A percentile compares a stretch with the other conserved stretches of the same genome.
phyloP scores from a whole-genome alignment of 1,284 basidiomycete species.

The Nidula niveotomentosa region DNA sequence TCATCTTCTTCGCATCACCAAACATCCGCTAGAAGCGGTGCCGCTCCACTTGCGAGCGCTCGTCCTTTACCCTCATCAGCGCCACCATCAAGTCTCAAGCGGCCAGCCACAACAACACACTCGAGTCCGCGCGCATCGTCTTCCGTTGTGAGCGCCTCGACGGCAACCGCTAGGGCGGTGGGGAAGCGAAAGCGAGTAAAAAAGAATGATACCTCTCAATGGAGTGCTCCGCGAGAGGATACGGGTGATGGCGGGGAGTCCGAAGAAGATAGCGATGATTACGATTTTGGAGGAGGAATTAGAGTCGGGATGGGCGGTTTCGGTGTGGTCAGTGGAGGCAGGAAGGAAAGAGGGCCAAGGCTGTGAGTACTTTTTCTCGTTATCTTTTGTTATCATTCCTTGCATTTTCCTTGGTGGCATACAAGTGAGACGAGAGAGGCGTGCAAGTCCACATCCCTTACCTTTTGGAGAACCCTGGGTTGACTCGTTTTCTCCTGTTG shows the following conservation, averaged over 20 bases:
- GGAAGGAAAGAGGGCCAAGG: constrained; percentile 22
- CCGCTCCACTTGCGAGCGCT: neutral
- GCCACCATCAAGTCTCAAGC: neutral
- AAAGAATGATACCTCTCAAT: constrained; percentile 16
- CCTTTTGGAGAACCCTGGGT: too few relatives aligned
- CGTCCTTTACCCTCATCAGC: neutral
- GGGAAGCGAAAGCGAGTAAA: constrained; percentile 33
- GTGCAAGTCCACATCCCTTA: too few relatives aligned
- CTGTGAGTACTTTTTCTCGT: constrained; percentile 27
- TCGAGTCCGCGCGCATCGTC: neutral
- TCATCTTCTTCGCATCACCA: neutral
- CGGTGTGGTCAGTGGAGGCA: constrained; percentile 27
- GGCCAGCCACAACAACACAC: neutral
- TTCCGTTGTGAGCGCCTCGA: neutral
- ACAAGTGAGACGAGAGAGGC: too few relatives aligned
- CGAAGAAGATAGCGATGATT: constrained; percentile 28
- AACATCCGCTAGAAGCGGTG: neutral
- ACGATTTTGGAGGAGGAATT: constrained; percentile 28
- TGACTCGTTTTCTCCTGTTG: too few relatives aligned
- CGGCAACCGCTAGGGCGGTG: constrained; percentile 11
- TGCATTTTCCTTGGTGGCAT: neutral
- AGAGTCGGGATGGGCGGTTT: constrained; percentile 38
- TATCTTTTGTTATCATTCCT: constrained; percentile 1
- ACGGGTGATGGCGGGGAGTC: constrained; percentile 14
- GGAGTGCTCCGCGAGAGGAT: constrained; percentile 2